Evolutionary conservation across 23 red algal genomes (phyloP), one percentile per base, ranked within the genome.

Genomic region (Cyanidium caldarium): DNA sequence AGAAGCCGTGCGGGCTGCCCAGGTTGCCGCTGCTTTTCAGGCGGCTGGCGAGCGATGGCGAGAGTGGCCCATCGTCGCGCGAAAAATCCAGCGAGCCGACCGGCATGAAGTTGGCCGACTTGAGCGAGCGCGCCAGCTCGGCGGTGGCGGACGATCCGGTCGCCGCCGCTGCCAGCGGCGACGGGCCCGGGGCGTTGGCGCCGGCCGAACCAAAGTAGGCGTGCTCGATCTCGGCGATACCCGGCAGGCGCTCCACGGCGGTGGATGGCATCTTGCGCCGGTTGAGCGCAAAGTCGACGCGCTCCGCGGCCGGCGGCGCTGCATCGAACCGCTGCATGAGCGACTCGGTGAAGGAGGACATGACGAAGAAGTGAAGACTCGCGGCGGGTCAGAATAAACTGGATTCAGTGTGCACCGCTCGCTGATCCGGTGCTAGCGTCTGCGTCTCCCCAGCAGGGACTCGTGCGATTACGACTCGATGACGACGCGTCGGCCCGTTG

Each of bases 81-180:
- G 66, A 45, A 21, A 67, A 1, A 28, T 46, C 57, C 17, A 88
- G 58, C 20, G 69, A 45, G 2, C 38, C 31, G 40, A 26, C 44
- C 34, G 34, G 21, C 44, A 46, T 16, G 33, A 46, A 61, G 14
- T 45, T 45, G 5, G 42, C 69, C 12, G 69, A 41, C 43, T n/a
- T 7, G 5, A 73, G 29, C 40, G 44, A 68, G 26, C 57, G 40
- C 15, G 45, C 39, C 15, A 57, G 57, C 36, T 42, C 57, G 17
- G 25, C 75, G 80, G 35, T 78, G 86, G 36, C 83, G 28, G 65
- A 92, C 83, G 75, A 83, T 92, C 46, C n/a, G n/a, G n/a, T n/a
- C n/a, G n/a, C n/a, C n/a, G n/a, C n/a, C n/a, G 86, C 86, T 26
- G 79, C 79, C 25, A 92, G 86, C 2, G 79, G 78, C 1, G 65